phyloP scores from a whole-genome alignment of 2,329 filamentous ascomycete species.

The Aspergillus brasiliensis region DNA sequence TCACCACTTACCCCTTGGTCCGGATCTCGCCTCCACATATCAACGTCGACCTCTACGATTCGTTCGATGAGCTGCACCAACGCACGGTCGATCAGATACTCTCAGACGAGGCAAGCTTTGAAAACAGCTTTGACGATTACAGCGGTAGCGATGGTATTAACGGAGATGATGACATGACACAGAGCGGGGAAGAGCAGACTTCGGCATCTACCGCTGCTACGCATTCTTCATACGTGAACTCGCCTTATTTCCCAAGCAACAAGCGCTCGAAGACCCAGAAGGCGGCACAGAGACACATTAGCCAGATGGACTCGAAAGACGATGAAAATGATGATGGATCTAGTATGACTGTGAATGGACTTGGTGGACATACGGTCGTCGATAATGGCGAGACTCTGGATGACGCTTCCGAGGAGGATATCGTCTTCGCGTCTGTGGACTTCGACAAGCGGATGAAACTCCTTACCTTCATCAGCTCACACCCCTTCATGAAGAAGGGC shows the following conservation, averaged over 20 bases:
- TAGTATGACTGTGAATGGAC: not conserved
- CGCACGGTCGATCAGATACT: conserved; percentile 29
- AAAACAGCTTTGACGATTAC: conserved; percentile 20
- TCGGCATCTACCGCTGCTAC: not conserved
- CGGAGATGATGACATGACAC: not conserved
- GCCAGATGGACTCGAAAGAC: conserved; percentile 6
- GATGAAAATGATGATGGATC: not conserved
- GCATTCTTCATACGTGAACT: not conserved
- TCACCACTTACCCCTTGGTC: not conserved
- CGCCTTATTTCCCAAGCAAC: conserved; percentile 13
- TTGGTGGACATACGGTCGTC: not conserved
- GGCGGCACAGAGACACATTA: conserved; percentile 5
- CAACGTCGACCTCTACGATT: conserved; percentile 23
- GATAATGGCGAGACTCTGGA: not conserved
- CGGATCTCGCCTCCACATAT: conserved; percentile 17
- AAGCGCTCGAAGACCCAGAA: not conserved
- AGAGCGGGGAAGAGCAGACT: not conserved
- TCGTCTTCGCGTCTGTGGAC: conserved; percentile 7
- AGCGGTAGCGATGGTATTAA: not conserved
- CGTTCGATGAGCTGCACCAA: conserved; percentile 19
- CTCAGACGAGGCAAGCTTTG: conserved; percentile 26
- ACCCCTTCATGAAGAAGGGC: conserved; percentile 21
- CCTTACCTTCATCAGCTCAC: conserved; percentile 19
- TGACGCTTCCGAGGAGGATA: conserved; percentile 4
- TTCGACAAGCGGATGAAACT: conserved; percentile 13